Conservation (phyloP, 177 flowering plant genomes). For the Tripterygium wilfordii region DNA sequence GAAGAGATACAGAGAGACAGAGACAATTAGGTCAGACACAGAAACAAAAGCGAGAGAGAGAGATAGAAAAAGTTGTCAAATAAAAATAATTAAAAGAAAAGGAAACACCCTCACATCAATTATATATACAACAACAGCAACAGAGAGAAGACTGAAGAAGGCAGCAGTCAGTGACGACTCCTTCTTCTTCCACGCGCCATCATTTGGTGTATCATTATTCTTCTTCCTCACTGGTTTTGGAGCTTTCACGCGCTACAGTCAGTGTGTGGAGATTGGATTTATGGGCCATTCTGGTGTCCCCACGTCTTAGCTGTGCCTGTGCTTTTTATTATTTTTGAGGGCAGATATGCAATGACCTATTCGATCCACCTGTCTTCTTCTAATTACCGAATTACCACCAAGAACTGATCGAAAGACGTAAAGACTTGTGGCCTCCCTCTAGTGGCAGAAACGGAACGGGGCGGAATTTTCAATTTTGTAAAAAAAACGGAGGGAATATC, state of each 20-base stretch:
- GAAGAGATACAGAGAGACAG: slow-evolving; percentile 17
- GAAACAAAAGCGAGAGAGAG: slow-evolving; percentile 2
- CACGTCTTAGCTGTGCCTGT: slow-evolving; percentile 19
- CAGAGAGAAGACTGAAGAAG: no score
- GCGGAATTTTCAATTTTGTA: no score
- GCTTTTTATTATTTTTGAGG: slow-evolving; percentile 11
- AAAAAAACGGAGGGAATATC: slow-evolving; percentile 12
- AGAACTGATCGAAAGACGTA: no score
- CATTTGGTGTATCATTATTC: background rate
- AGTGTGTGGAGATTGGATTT: slow-evolving; percentile 13
- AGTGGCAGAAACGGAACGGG: slow-evolving; percentile 33
- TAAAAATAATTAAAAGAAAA: slow-evolving; percentile 16
- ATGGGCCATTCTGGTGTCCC: slow-evolving; percentile 17
- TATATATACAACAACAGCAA: slow-evolving; percentile 28
- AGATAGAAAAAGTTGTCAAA: slow-evolving; percentile 3
- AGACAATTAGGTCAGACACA: slow-evolving; percentile 8
- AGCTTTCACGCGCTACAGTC: slow-evolving; percentile 1
- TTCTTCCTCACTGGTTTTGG: background rate
- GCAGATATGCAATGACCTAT: background rate
- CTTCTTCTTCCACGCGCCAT: slow-evolving; percentile 18
- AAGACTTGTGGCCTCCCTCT: background rate
- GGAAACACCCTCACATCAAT: slow-evolving; percentile 26
- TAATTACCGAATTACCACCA: slow-evolving; percentile 11
- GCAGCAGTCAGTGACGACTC: no score
- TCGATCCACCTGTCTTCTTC: background rate